Base-by-base conservation (phyloP, 2,329 filamentous ascomycete species). In the Thelonectria olida region DNA sequence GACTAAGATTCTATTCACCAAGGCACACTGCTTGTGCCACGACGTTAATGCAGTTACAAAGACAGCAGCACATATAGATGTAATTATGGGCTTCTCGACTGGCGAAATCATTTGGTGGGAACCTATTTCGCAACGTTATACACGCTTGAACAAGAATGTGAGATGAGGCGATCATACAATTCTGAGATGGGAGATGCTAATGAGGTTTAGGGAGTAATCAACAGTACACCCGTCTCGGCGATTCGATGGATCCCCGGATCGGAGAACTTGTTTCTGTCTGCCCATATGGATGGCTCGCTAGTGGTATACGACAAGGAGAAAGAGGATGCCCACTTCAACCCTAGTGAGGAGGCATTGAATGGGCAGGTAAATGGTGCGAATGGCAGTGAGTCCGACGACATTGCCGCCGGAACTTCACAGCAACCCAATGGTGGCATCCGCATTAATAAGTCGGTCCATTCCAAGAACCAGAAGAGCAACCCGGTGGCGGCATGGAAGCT, bases 21-120 rank as follows among this genome's bases (percentile, higher is more conserved):
- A 96, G 79, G 94, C 94, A 1, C 94, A 99, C 75, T 95, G 94
- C 72, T 82, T 98, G 42, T 97, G 94, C 70, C 96, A 99, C 74
- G 95, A 98, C 76, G 88, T 97, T 41, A 98, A 99, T 74, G 81
- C 87, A 42, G 74, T 92, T 55, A 97, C 94, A 10, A 97, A 95
- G 78, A 90, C 88, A 51, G 75, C 85, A 4, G 88, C 85, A 5
- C 95, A 98, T 73, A 84, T 99, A 41, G 96, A 99, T 74, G 84
- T 99, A 19, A 89, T 97, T 58, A 92, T 99, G 88, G 96, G 96
- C 1, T 98, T 97, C 73, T 97, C 95, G 7, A 96, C 94, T 0
- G 93, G 94, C 38, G 96, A 99, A 76, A 93, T 99, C 48, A 95
- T 99, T 64, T 99, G 96, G 96, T 98, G 96, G 82, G 96, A 99